Percentiles rank a stretch among this genome's conserved stretches.
Evolutionary conservation across 225 moss, liverwort and hornwort species (phyloP).

Genomic region (Marchantia paleacea): DNA sequence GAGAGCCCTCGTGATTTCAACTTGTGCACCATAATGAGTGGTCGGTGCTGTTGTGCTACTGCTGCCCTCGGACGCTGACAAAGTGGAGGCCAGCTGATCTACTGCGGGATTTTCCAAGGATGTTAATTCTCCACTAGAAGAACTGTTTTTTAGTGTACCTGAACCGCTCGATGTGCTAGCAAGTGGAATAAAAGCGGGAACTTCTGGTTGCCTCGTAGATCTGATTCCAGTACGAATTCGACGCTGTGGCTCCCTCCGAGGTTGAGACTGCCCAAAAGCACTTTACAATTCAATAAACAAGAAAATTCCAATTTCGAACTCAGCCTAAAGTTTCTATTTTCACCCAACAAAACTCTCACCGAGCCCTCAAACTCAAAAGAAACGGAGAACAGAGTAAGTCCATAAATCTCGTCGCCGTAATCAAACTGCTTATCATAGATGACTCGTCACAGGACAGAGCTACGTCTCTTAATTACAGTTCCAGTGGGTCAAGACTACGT

Average conservation of each 20-base stretch:
- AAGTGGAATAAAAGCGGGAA: neutral
- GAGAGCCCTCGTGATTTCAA: constrained; percentile 23
- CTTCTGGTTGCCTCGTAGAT: constrained; percentile 20
- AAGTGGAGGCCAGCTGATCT: constrained; percentile 21
- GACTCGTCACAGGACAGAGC: neutral
- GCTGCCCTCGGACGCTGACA: constrained; percentile 26
- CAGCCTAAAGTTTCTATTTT: neutral
- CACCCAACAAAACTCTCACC: neutral
- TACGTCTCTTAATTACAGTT: neutral
- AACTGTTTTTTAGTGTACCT: constrained; percentile 21
- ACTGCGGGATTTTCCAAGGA: constrained; percentile 18
- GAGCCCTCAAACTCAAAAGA: neutral
- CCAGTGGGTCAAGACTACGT: neutral
- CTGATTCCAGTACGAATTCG: constrained; percentile 22
- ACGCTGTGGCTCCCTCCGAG: constrained; percentile 23
- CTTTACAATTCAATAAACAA: neutral
- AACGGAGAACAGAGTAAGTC: neutral
- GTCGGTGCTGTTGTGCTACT: constrained; percentile 27
- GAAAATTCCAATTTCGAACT: neutral
- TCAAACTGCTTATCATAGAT: neutral
- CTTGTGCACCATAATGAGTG: constrained; percentile 21
- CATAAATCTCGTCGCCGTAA: neutral
- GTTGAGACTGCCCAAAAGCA: constrained; percentile 30
- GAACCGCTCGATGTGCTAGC: constrained; percentile 22
- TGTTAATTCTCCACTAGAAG: constrained; percentile 21